Percentiles rank a stretch among this genome's conserved stretches.
phyloP scores from a whole-genome alignment of 441 rosid genomes.

The Cnidoscolus chayamansa region DNA sequence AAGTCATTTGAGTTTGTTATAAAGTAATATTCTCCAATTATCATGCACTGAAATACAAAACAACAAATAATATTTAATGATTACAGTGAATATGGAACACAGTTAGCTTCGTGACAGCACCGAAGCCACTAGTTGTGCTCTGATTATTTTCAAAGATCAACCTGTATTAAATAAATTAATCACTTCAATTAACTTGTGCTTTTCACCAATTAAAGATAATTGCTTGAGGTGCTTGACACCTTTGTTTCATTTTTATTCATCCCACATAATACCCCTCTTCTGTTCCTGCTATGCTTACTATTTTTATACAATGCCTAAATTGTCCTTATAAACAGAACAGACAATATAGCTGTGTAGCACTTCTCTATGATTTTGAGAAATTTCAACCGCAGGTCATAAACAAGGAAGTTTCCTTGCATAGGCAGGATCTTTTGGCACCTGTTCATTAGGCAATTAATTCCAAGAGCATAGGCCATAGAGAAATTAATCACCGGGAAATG shows the following conservation, averaged over 20 bases:
- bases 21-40: neutral
- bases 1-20: neutral
- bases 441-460: neutral
- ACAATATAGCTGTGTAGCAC: no score
- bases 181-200: neutral
- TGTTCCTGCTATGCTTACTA: neutral
- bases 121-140: neutral
- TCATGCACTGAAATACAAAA: neutral
- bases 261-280: neutral
- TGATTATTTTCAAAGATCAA: neutral
- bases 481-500: neutral
- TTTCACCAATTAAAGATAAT: neutral
- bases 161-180: neutral
- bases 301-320: neutral
- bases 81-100: neutral
- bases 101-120: neutral
- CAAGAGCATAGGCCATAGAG: neutral
- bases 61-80: neutral
- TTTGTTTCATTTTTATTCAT: neutral
- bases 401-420: neutral
- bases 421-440: neutral
- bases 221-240: neutral
- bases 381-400: neutral
- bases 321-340: neutral
- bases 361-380: neutral